Evolutionary conservation across 306 rosid genomes (phyloP).

Genomic region (Acacia melanoxylon): DNA sequence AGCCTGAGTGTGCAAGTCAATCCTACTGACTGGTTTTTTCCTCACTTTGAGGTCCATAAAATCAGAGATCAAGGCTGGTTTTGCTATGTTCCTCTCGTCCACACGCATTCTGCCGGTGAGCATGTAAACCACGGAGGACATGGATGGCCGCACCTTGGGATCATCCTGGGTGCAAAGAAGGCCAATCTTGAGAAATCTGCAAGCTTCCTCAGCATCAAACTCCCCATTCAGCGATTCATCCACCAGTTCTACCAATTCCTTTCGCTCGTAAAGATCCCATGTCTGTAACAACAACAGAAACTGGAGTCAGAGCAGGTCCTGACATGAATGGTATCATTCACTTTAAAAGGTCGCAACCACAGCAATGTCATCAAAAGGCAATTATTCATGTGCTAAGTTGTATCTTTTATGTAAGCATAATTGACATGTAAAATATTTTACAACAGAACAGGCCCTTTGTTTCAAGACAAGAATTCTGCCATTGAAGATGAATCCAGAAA

Average conservation of each 20-base stretch:
- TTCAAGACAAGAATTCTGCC: not conserved
- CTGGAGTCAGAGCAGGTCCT: slow-evolving; percentile 6
- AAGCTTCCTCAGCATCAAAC: slow-evolving; percentile 77
- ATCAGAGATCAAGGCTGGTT: slow-evolving; percentile 86
- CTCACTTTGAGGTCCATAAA: slow-evolving; percentile 77
- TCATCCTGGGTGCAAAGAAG: slow-evolving; percentile 89
- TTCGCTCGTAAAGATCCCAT: slow-evolving; percentile 67
- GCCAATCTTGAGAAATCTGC: slow-evolving; percentile 64
- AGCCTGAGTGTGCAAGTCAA: not conserved
- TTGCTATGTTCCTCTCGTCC: slow-evolving; percentile 48
- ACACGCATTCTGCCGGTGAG: slow-evolving; percentile 56
- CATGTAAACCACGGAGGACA: slow-evolving; percentile 87
- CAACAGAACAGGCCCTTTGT: not conserved
- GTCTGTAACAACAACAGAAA: slow-evolving; percentile 51
- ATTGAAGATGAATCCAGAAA: not conserved
- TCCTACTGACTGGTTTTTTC: slow-evolving; percentile 28
- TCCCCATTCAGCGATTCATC: slow-evolving; percentile 62
- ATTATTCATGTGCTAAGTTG: not conserved
- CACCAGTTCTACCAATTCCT: slow-evolving; percentile 54
- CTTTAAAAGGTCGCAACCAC: slow-evolving; percentile 11
- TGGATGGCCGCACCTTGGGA: slow-evolving; percentile 76
- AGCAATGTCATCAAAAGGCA: not conserved
- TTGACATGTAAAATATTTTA: not conserved
- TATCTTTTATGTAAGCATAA: not conserved
- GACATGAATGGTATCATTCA: not conserved